Evolutionary conservation across 148 eudicot genomes (phyloP).

Genomic region (Talinum fruticosum): DNA sequence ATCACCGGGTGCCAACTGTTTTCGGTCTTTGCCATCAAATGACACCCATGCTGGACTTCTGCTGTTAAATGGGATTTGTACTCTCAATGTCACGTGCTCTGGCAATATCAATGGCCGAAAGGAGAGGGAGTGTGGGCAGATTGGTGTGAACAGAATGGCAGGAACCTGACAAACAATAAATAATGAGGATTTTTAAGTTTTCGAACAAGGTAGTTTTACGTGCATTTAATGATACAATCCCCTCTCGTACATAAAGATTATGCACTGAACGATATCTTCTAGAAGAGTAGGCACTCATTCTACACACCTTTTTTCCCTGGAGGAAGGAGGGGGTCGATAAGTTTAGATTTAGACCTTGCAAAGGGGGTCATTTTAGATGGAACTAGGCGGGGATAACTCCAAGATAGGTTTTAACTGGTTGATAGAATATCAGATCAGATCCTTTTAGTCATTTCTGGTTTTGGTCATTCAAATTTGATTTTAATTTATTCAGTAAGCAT

Average conservation of each 20-base stretch:
- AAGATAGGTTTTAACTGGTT: not conserved
- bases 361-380: too few species aligned
- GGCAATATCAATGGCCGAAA: constrained; percentile 77
- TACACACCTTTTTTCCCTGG: too few species aligned
- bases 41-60: constrained; percentile 75
- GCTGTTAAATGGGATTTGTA: constrained; percentile 75
- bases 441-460: not conserved
- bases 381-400: not conserved
- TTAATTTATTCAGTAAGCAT: not conserved
- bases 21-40: constrained; percentile 70
- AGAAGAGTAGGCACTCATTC: not conserved
- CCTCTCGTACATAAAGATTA: not conserved
- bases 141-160: constrained; percentile 74
- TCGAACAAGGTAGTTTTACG: not conserved
- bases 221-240: not conserved
- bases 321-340: too few species aligned
- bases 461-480: not conserved
- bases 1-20: constrained; percentile 60
- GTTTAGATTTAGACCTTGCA: too few species aligned
- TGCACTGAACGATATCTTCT: not conserved
- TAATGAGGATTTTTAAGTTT: not conserved
- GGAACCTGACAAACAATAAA: constrained; percentile 61
- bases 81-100: constrained; percentile 61
- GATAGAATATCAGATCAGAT: too few species aligned
- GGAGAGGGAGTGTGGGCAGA: constrained; percentile 77